Percentiles rank a stretch among this genome's conserved stretches.
Evolutionary conservation across 1,284 basidiomycete species (phyloP).

Genomic region (Heterobasidion irregulare): DNA sequence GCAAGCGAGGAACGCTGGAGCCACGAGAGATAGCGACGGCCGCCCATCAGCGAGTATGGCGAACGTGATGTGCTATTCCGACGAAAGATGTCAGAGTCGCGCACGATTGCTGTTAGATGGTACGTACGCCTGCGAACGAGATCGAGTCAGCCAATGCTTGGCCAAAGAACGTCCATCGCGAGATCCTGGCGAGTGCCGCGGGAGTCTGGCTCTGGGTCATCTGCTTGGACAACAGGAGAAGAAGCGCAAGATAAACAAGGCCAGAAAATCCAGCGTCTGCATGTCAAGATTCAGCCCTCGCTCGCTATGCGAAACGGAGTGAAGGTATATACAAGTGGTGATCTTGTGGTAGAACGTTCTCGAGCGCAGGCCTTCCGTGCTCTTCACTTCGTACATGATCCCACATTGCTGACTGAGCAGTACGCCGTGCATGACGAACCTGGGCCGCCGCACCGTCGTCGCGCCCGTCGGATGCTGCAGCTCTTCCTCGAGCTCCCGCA

Average conservation of each 20-base stretch:
- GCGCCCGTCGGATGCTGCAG: conserved; percentile 65
- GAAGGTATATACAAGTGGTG: conserved; percentile 55
- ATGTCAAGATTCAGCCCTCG: background rate
- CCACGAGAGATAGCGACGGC: conserved; percentile 69
- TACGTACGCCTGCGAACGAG: conserved; percentile 61
- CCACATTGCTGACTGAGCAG: conserved; percentile 76
- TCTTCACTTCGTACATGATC: conserved; percentile 55
- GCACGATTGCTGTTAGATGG: background rate
- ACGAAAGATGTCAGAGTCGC: background rate
- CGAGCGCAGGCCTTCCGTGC: conserved; percentile 60
- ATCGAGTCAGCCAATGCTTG: conserved; percentile 76
- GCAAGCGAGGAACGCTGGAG: conserved; percentile 74
- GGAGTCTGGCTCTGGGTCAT: conserved; percentile 71
- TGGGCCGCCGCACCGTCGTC: conserved; percentile 45
- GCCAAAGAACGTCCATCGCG: conserved; percentile 72
- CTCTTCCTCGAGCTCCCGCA: conserved; percentile 67
- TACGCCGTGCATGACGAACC: conserved; percentile 51
- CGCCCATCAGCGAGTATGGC: conserved; percentile 76
- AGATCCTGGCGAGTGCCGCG: conserved; percentile 68
- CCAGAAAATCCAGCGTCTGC: conserved; percentile 69
- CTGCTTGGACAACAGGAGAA: conserved; percentile 67
- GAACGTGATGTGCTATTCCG: conserved; percentile 62
- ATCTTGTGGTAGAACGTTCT: conserved; percentile 74
- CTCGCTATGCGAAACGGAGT: conserved; percentile 1
- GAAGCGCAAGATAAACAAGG: conserved; percentile 57